These are phyloP conservation scores for Xylariales sp. DNA, from an alignment of 2,329 filamentous ascomycete genomes.

Conservation along the genomic window DNA sequence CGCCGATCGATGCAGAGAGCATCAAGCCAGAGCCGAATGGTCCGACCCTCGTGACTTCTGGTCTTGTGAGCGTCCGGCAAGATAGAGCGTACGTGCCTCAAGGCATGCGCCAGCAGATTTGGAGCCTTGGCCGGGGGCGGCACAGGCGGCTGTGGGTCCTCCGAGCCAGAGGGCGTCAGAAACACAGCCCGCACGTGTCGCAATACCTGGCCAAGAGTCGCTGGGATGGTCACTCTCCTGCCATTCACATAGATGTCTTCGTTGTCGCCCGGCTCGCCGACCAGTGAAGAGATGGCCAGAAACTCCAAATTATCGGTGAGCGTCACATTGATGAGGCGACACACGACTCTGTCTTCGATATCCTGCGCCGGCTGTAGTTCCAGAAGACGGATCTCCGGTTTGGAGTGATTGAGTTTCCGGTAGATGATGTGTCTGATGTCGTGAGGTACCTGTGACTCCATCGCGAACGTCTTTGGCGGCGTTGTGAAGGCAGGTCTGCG, in stretches of 20 bases:
- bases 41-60: background rate
- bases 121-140: background rate
- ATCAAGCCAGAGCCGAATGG: conserved; percentile 3
- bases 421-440: background rate
- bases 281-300: conserved; percentile 3
- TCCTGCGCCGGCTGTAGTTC: conserved; percentile 4
- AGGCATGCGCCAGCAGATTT: conserved; percentile 2
- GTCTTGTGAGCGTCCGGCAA: background rate
- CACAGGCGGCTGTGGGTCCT: background rate
- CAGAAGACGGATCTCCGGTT: conserved; percentile 5
- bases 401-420: conserved; percentile 3
- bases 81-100: conserved; percentile 4
- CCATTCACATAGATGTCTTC: conserved; percentile 1
- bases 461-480: too few relatives aligned
- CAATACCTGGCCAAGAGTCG: conserved; percentile 1
- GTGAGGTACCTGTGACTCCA: background rate
- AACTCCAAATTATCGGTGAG: conserved; percentile 7
- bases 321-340: conserved; percentile 3
- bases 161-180: background rate
- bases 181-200: conserved; percentile 6
- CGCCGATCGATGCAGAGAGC: conserved; percentile 3
- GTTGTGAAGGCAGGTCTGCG: too few relatives aligned
- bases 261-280: background rate
- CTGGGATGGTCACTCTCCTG: conserved; percentile 1
- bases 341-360: conserved; percentile 1